Percentiles rank a stretch among this genome's conserved stretches.
Conservation (phyloP, 208 protist genomes). For the Leishmania amazonensis region DNA sequence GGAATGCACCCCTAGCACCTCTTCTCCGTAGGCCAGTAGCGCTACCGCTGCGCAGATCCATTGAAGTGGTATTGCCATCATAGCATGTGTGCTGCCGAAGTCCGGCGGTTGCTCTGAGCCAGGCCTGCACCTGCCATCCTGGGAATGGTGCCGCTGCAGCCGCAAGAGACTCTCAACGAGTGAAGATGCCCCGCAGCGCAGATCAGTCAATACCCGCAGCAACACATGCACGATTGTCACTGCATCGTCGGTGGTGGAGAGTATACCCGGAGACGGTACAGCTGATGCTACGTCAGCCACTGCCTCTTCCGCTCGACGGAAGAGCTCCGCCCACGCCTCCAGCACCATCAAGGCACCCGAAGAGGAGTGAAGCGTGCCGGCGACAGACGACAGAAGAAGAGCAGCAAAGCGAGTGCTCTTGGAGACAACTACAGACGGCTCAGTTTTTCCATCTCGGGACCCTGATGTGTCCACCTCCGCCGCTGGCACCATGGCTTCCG, state of each 20-base stretch:
- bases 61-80: constrained; percentile 9
- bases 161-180: constrained; percentile 9
- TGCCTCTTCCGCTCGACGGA: background rate
- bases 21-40: constrained; percentile 26
- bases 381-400: constrained; percentile 17
- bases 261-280: background rate
- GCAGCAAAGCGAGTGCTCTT: constrained; percentile 1
- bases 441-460: background rate
- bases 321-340: constrained; percentile 10
- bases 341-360: constrained; percentile 12
- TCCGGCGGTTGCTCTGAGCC: background rate
- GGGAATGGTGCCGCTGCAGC: background rate
- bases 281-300: background rate
- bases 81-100: background rate
- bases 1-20: constrained; percentile 5
- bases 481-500: background rate
- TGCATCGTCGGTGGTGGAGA: background rate
- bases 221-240: background rate
- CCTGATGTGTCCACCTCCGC: background rate
- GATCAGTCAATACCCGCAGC: constrained; percentile 15
- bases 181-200: constrained; percentile 11
- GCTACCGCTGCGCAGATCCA: constrained; percentile 19
- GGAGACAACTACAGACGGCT: background rate
- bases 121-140: background rate
- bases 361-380: constrained; percentile 5